phyloP scores from a whole-genome alignment of 225 moss, liverwort and hornwort species.

The Straminergon stramineum region DNA sequence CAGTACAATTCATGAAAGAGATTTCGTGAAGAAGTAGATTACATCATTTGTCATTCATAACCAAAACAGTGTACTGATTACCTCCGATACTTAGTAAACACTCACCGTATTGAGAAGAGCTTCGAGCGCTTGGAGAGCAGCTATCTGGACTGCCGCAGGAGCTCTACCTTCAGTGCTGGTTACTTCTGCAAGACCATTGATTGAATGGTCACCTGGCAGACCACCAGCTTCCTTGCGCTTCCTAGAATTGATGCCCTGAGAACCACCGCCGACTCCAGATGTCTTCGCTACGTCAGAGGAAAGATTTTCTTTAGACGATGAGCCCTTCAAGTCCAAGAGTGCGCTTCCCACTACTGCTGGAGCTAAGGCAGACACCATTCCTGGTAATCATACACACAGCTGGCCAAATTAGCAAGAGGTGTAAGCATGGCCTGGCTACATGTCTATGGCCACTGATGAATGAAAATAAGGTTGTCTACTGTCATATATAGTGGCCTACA shows the following conservation, averaged over 20 bases:
- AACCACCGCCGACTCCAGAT: constrained; percentile 35
- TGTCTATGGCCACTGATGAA: background rate
- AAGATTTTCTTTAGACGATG: constrained; percentile 29
- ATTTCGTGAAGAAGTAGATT: background rate
- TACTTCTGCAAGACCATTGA: constrained; percentile 33
- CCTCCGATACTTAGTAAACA: background rate
- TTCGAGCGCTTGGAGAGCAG: constrained; percentile 81
- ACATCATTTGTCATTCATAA: background rate
- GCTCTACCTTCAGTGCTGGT: constrained; percentile 17
- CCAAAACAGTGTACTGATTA: background rate
- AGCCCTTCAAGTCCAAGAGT: constrained; percentile 71
- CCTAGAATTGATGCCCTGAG: constrained; percentile 37
- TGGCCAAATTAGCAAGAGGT: background rate
- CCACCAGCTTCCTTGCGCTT: constrained; percentile 87
- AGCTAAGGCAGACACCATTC: constrained; percentile 84
- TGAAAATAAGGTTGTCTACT: background rate
- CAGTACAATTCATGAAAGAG: background rate
- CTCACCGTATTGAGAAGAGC: constrained; percentile 87
- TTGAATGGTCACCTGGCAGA: constrained; percentile 42
- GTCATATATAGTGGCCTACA: background rate
- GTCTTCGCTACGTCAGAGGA: constrained; percentile 38
- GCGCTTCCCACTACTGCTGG: constrained; percentile 88
- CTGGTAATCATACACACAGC: constrained; percentile 8
- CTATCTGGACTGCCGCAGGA: constrained; percentile 65
- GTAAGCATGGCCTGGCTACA: background rate